Percentiles rank a stretch among this genome's conserved stretches.
Conservation (phyloP, 2,329 filamentous ascomycete species). For the Neocucurbitaria cava region DNA sequence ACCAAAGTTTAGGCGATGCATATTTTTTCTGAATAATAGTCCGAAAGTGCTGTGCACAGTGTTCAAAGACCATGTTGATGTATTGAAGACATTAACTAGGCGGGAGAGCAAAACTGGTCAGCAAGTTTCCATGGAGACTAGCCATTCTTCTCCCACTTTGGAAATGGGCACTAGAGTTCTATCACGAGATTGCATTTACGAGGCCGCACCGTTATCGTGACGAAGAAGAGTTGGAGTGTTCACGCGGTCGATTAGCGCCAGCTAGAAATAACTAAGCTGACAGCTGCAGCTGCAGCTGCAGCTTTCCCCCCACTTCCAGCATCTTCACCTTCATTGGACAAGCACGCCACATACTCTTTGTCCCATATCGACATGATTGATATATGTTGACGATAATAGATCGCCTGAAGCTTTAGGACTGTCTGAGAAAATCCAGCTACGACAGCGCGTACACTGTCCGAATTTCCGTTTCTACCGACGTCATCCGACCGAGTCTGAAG, state of each 20-base stretch:
- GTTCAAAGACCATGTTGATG: not conserved
- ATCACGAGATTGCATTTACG: slow-evolving; percentile 13
- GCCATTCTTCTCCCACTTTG: not conserved
- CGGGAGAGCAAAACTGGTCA: slow-evolving; percentile 11
- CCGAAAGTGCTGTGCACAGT: not conserved
- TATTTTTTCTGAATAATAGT: not conserved
- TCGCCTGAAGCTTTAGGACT: not conserved
- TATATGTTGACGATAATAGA: not conserved
- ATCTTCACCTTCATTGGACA: not conserved
- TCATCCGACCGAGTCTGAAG: slow-evolving; percentile 7
- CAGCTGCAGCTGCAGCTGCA: not conserved
- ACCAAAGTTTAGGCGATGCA: no score
- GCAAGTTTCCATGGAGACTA: no score
- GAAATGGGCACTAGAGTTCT: not conserved
- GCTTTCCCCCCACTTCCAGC: slow-evolving; percentile 8
- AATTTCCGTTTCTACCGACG: slow-evolving; percentile 9
- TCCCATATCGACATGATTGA: not conserved
- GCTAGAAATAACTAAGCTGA: not conserved
- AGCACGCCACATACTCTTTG: not conserved
- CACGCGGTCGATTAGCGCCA: slow-evolving; percentile 12
- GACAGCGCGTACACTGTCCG: slow-evolving; percentile 8
- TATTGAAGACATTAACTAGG: slow-evolving; percentile 35
- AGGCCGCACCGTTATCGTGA: not conserved
- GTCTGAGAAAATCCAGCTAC: not conserved
- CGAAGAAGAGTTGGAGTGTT: not conserved